These are phyloP conservation scores for Vigna unguiculata DNA, from an alignment of 306 rosid genomes.

Conservation along the genomic window DNA sequence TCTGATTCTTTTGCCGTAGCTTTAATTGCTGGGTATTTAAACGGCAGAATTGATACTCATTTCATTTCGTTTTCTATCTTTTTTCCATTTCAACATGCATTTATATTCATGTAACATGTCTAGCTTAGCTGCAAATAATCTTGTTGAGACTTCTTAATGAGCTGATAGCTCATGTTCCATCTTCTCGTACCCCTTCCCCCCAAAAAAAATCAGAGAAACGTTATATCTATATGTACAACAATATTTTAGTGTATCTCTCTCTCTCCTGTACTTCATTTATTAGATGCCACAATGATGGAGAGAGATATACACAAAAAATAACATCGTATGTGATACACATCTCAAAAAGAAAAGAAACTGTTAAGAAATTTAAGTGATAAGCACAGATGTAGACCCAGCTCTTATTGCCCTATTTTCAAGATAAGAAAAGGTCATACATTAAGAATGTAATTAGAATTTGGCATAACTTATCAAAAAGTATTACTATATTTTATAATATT, in stretches of 20 bases:
- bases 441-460: background rate
- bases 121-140: constrained; percentile 13
- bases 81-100: background rate
- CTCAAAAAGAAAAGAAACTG: no score
- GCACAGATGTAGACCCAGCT: background rate
- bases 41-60: background rate
- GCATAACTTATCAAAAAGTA: constrained; percentile 12
- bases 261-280: no score
- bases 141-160: background rate
- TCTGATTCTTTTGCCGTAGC: background rate
- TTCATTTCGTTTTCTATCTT: background rate
- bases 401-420: background rate
- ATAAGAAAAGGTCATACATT: background rate
- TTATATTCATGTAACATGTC: background rate
- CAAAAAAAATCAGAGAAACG: no score
- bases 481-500: background rate
- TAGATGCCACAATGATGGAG: no score
- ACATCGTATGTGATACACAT: no score
- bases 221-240: no score
- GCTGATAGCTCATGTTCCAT: no score
- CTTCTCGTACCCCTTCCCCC: no score
- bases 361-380: background rate
- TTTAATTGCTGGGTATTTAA: background rate
- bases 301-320: no score
- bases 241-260: no score